A percentile compares a stretch with the other conserved stretches of the same genome.
phyloP scores from a whole-genome alignment of 768 basidiomycete genomes.

The Pleurotus tuoliensis region DNA sequence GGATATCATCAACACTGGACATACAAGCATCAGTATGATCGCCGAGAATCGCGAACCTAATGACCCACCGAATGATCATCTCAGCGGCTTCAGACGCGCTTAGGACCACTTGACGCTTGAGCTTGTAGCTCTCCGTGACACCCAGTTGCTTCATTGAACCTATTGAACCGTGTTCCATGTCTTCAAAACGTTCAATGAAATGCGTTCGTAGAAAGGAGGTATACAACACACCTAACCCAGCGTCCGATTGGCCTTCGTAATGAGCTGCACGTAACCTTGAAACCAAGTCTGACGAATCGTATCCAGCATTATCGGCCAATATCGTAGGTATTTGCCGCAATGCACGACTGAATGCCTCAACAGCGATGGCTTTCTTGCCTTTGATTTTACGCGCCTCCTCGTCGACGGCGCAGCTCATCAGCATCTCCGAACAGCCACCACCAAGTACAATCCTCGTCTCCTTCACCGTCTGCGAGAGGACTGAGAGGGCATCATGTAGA shows the following conservation, averaged over 20 bases:
- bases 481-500: constrained; percentile 94
- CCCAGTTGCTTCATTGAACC: constrained; percentile 88
- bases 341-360: constrained; percentile 87
- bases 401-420: constrained; percentile 94
- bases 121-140: constrained; percentile 94
- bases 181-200: constrained; percentile 30
- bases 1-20: constrained; percentile 84
- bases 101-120: constrained; percentile 91
- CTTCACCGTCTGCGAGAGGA: constrained; percentile 95
- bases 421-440: constrained; percentile 97
- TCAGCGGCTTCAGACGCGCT: constrained; percentile 96
- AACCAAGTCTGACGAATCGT: constrained; percentile 95
- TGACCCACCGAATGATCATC: constrained; percentile 89
- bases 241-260: constrained; percentile 81
- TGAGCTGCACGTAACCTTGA: constrained; percentile 88
- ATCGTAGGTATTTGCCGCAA: constrained; percentile 95
- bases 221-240: constrained; percentile 72
- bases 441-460: constrained; percentile 94
- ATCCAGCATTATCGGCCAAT: constrained; percentile 95
- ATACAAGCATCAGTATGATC: constrained; percentile 8
- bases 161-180: constrained; percentile 84
- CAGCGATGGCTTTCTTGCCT: constrained; percentile 95
- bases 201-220: neutral
- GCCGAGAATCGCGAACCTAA: neutral
- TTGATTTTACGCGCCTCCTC: constrained; percentile 78